Evolutionary conservation across 257 asterid species (phyloP), one percentile per base, ranked within the genome.

Genomic region (Verbascum thapsus): DNA sequence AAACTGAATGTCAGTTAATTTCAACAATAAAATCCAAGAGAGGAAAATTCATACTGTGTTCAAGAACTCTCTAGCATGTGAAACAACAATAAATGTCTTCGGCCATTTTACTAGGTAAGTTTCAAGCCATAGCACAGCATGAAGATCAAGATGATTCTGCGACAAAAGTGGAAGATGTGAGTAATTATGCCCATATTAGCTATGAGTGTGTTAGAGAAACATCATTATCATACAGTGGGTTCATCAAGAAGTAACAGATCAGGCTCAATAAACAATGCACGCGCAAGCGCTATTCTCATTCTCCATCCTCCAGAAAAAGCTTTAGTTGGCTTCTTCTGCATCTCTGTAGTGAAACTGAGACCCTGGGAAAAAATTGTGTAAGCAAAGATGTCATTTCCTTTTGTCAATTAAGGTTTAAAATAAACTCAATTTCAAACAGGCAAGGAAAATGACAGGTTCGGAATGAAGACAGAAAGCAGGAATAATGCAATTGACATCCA

Each of bases 291-390:
- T 63, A 92, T 75, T 81, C 97, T 88, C 99, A 92, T 92, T 63
- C 99, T 75, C 99, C 99, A 92, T 74, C 99, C 99, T 73, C 99
- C 99, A 73, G 99, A 92, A 74, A 92, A 92, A 56, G 97, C 77
- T 77, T 82, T 92, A 10, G 97, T 92, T 3, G 96, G 83, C 72
- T 53, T 83, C 68, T 76, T 82, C 74, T 92, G 99, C 97, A 92
- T 92, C 63, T 92, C 99, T 10, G 95, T 66, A 44, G 91, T 8
- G 83, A 92, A 92, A 68, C 99, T 92, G 71, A 92, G 95, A 75
- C 99, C 99, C 99, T 92, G 85, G 59, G 58, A 55, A 61, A 35
- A 17, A 35, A 63, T 50, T 45, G 44, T 55, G 63, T 0, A 48
- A 61, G 55, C 57, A 66, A 38, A 71, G 40, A 70, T 32, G 59